Conservation (phyloP, 495 filamentous ascomycete species). For the Aspergillus conjunctus region DNA sequence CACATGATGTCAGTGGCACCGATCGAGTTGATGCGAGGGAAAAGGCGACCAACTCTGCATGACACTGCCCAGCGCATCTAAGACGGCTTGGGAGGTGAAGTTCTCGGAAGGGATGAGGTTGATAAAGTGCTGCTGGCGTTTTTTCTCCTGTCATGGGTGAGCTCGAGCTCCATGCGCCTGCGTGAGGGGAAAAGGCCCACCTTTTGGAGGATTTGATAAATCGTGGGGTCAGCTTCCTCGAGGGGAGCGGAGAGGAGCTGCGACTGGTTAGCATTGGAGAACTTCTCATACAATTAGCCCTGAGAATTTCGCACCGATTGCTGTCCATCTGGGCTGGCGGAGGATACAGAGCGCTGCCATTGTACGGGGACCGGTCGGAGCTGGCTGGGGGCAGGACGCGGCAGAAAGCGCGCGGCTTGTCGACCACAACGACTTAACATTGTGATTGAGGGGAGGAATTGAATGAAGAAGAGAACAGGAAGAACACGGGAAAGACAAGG, state of each 20-base stretch:
- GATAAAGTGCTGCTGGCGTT: slow-evolving; percentile 93
- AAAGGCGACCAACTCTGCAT: slow-evolving; percentile 80
- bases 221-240: slow-evolving; percentile 80
- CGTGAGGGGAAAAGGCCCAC: slow-evolving; percentile 47
- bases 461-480: neutral
- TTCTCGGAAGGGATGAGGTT: slow-evolving; percentile 99
- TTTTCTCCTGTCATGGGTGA: slow-evolving; percentile 72
- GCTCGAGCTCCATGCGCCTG: neutral
- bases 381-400: slow-evolving; percentile 31
- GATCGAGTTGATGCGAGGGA: too few relatives aligned
- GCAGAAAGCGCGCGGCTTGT: slow-evolving; percentile 43
- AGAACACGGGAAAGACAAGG: slow-evolving; percentile 1
- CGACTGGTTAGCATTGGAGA: neutral
- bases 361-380: slow-evolving; percentile 31
- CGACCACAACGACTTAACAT: slow-evolving; percentile 51
- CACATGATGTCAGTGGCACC: slow-evolving; percentile 21
- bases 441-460: slow-evolving; percentile 23
- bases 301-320: slow-evolving; percentile 38
- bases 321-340: slow-evolving; percentile 44
- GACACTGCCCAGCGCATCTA: slow-evolving; percentile 93
- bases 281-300: neutral
- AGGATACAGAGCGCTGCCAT: slow-evolving; percentile 41
- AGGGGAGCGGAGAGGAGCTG: slow-evolving; percentile 80
- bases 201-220: slow-evolving; percentile 87
- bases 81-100: slow-evolving; percentile 95